Evolutionary conservation across 2,329 filamentous ascomycete genomes (phyloP), one percentile per base, ranked within the genome.

Genomic region (Aspergillus pseudoglaucus): DNA sequence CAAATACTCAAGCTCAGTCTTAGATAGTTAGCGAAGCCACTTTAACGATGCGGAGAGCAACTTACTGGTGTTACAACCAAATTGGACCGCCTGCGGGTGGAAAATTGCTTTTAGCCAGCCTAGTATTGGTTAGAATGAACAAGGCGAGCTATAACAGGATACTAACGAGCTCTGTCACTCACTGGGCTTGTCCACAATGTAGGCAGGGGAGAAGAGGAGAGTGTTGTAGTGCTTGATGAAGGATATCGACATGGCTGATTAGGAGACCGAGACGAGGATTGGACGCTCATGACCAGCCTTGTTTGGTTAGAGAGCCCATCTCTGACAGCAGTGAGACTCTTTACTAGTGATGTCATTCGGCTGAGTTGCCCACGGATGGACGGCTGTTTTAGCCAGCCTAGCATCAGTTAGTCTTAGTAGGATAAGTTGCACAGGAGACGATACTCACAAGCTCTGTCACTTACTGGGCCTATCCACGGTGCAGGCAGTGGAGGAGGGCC

Each of bases 81-180:
- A 17, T 7, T 38, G n/a, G 3, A 2, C 15, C 35, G 35, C 35
- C 35, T 8, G 35, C 15, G n/a, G 35, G 15, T 15, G 22, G 14
- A 17, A 18, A 5, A 17, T 41, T 23, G 18, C n/a, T 23, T 41
- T 41, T n/a, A 42, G 22, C 14, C 22, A 42, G 20, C 22, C 22
- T 25, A 17, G 8, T 15, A 17, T 15, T 17, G 8, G 8, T 32
- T 32, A 32, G 27, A 9, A 32, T 32, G 12, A 18, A 9, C 8
- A 38, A n/a, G 15, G 9, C n/a, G 14, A 10, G 17, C 12, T 7
- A 23, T 3, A 10, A 22, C 43, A 46, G 45, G 46, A 44, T 47
- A 40, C 39, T 20, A 12, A 18, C 37, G 10, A 44, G 37, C 48
- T 44, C 50, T 48, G 47, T 54, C 47, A 38, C 48, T 49, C 49